Conservation (phyloP, 2,329 filamentous ascomycete species). For the Cladosporium phlei region DNA sequence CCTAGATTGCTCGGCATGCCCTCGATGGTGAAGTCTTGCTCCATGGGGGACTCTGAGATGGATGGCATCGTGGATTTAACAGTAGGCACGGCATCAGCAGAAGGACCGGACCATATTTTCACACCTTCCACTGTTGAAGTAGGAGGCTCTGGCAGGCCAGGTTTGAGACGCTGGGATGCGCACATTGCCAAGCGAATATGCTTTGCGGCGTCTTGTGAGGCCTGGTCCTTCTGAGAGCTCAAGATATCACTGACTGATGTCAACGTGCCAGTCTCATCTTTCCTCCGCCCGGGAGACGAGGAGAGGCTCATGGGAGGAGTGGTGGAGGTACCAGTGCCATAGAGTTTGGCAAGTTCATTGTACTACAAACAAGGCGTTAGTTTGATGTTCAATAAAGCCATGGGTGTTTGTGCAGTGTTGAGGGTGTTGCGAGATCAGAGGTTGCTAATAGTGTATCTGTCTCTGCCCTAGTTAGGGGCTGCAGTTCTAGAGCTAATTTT, state of each 20-base stretch:
- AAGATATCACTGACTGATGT: constrained; percentile 11
- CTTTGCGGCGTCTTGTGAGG: constrained; percentile 32
- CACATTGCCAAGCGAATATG: constrained; percentile 30
- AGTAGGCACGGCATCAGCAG: constrained; percentile 33
- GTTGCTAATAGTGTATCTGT: constrained; percentile 13
- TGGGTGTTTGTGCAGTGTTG: not conserved
- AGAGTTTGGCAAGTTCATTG: constrained; percentile 30
- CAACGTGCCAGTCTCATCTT: not conserved
- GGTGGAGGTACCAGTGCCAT: constrained; percentile 18
- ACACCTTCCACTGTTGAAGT: constrained; percentile 22
- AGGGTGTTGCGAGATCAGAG: constrained; percentile 6
- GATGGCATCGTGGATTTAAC: constrained; percentile 35
- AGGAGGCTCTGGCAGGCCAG: constrained; percentile 14
- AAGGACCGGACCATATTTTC: constrained; percentile 31
- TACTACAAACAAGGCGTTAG: constrained; percentile 24
- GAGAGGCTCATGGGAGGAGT: constrained; percentile 30
- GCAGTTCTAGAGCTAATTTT: constrained; percentile 15
- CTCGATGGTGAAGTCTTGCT: constrained; percentile 85
- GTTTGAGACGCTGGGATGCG: constrained; percentile 20
- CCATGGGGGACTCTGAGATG: constrained; percentile 49
- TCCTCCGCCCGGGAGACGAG: constrained; percentile 27
- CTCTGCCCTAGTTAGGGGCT: constrained; percentile 11
- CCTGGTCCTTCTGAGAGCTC: constrained; percentile 24
- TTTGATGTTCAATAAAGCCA: not conserved
- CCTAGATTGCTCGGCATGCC: constrained; percentile 73